These are phyloP conservation scores for Cichorium intybus DNA, from an alignment of 140 eudicot species.

Conservation along the genomic window DNA sequence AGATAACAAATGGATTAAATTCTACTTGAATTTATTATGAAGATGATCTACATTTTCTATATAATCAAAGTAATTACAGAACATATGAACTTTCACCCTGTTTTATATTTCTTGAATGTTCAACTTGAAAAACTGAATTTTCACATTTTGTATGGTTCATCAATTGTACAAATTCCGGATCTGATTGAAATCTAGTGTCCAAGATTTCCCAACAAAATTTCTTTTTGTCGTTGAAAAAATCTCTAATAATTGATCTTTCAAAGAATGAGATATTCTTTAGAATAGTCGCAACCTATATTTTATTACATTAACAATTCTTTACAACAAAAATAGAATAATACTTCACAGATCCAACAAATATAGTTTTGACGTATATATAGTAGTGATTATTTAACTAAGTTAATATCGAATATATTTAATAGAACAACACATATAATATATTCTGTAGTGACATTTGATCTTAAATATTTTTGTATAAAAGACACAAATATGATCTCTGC, in stretches of 20 bases:
- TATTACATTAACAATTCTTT: neutral
- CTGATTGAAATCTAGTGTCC: neutral
- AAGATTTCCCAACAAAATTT: neutral
- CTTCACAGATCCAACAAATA: too few relatives aligned
- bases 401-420: too few relatives aligned
- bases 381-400: too few relatives aligned
- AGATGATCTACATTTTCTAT: constrained; percentile 3
- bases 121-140: neutral
- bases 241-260: neutral
- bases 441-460: too few relatives aligned
- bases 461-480: neutral
- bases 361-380: neutral
- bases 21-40: constrained; percentile 4
- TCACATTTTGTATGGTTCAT: neutral
- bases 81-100: neutral
- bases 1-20: constrained; percentile 2
- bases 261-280: neutral
- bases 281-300: neutral
- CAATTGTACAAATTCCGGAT: neutral
- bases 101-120: neutral
- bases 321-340: neutral
- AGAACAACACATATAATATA: neutral
- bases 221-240: neutral
- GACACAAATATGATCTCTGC: neutral
- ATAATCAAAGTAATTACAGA: constrained; percentile 8